Base-by-base conservation (phyloP, 2,329 filamentous ascomycete species). In the Balansia obtecta region DNA sequence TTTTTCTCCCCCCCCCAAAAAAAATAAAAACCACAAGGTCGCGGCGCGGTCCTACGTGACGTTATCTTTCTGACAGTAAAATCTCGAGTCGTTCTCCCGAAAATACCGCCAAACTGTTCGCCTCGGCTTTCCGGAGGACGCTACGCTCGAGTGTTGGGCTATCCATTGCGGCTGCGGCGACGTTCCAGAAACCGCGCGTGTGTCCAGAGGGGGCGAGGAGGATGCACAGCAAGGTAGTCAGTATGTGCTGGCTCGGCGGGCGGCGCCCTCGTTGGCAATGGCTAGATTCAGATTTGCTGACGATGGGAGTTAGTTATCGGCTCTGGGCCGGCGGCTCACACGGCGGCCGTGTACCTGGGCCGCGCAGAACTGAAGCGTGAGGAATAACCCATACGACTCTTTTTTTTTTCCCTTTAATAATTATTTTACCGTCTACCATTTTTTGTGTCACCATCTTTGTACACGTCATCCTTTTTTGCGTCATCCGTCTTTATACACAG, bases 311-410 rank as follows among this genome's bases (percentile, higher is more conserved):
- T 44, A 82, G 79, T 89, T 64, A 85, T 88, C 71, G 90, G 93
- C 74, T 98, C 93, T 55, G 93, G 93, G 74, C 93, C 93, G 56
- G 93, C 90, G 60, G 93, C 90, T 70, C 93, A 98, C 74, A 98
- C 93, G 45, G 93, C 93, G 55, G 93, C 93, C 68, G 83, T 98
- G 66, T 98, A 98, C 72, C 84, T 96, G 61, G 86, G 90, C 45
- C 86, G 93, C 65, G 93, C 93, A 54, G 91, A 98, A 68, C 73
- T 98, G 65, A 87, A 94, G 71, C 93, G 78, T 83, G 63, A 66
- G 76, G 20, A 22, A 22, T 2, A 22, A n/a, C n/a, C 20, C 20
- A 22, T 22, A 22, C 4, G 20, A 22, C 20, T 22, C 16, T 41
- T 20, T 30, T 15, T 20, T 4, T n/a, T n/a, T n/a, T n/a, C n/a